These are phyloP conservation scores for Steccherinum ochraceum DNA, from an alignment of 768 basidiomycete species.

Conservation along the genomic window DNA sequence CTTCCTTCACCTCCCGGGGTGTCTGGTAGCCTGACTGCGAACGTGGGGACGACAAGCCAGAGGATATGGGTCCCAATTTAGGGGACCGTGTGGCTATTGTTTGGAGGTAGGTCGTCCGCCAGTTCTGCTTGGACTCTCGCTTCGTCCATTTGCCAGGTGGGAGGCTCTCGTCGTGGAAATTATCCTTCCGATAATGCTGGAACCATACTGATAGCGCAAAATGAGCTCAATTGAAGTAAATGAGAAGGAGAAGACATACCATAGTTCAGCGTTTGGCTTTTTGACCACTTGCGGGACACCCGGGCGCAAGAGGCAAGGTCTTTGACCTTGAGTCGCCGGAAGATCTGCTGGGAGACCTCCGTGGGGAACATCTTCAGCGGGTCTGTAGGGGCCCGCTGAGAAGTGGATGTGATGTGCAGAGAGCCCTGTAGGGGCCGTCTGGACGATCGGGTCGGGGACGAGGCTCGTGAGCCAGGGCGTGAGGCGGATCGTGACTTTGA, in stretches of 20 bases:
- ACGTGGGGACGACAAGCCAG: constrained; percentile 46
- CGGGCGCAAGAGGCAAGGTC: constrained; percentile 74
- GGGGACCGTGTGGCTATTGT: constrained; percentile 34
- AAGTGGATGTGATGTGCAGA: constrained; percentile 19
- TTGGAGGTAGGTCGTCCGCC: constrained; percentile 52
- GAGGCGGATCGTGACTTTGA: constrained; percentile 39
- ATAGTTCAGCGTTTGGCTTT: constrained; percentile 88
- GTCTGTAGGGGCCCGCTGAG: constrained; percentile 34
- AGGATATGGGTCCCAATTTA: constrained; percentile 27
- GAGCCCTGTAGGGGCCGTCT: constrained; percentile 32
- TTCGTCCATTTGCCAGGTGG: constrained; percentile 88
- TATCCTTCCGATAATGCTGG: constrained; percentile 82
- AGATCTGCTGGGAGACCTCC: constrained; percentile 75
- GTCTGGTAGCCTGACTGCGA: constrained; percentile 64
- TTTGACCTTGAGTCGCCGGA: constrained; percentile 49
- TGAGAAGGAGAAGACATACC: constrained; percentile 36
- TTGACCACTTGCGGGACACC: constrained; percentile 83
- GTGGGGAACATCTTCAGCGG: constrained; percentile 72
- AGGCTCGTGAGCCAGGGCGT: constrained; percentile 46
- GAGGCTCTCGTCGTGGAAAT: constrained; percentile 74
- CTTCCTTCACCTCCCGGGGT: constrained; percentile 72
- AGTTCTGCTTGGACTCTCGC: constrained; percentile 89
- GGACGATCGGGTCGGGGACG: constrained; percentile 44
- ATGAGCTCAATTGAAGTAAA: neutral
- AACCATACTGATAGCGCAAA: constrained; percentile 73